Evolutionary conservation across 306 rosid genomes (phyloP).

Genomic region (Albizia julibrissin): DNA sequence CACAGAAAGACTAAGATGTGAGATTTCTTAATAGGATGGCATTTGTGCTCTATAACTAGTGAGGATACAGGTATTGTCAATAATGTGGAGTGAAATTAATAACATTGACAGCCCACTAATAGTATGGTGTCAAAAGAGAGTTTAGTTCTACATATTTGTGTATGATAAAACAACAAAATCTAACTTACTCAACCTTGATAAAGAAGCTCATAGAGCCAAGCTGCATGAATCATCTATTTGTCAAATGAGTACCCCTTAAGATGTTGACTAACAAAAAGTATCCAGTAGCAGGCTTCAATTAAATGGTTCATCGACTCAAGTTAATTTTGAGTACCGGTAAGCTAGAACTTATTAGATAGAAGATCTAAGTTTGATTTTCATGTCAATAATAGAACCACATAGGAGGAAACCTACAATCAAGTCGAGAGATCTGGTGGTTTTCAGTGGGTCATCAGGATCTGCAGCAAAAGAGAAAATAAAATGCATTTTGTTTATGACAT

Average conservation of each 20-base stretch:
- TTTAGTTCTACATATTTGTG: not conserved
- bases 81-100: too few relatives aligned
- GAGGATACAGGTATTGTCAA: too few relatives aligned
- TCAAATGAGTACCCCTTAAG: constrained; percentile 4
- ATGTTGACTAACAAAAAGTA: constrained; percentile 6
- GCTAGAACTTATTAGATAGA: not conserved
- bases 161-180: not conserved
- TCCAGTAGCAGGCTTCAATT: constrained; percentile 4
- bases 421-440: too few relatives aligned
- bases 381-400: too few relatives aligned
- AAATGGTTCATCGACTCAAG: constrained; percentile 16
- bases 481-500: too few relatives aligned
- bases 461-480: too few relatives aligned
- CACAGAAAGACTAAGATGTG: too few relatives aligned
- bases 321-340: not conserved
- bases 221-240: not conserved
- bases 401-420: too few relatives aligned
- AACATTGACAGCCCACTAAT: not conserved
- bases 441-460: too few relatives aligned
- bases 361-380: too few relatives aligned
- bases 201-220: not conserved
- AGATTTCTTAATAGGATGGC: too few relatives aligned
- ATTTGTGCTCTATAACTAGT: too few relatives aligned
- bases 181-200: not conserved
- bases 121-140: not conserved